Conservation (phyloP, 2,329 filamentous ascomycete species). For the Penicillium sp. region DNA sequence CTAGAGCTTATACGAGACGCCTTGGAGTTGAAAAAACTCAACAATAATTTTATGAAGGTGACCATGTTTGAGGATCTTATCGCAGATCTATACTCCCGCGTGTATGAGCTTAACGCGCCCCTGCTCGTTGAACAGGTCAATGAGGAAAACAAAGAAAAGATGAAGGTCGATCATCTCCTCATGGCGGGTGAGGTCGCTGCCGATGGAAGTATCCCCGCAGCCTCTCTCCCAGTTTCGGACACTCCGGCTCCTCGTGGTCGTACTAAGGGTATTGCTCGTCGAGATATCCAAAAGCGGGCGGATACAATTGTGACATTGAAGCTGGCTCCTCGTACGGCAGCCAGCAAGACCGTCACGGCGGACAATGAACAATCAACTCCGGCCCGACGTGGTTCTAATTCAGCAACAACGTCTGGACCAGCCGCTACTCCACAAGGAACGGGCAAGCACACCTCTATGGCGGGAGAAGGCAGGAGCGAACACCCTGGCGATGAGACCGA, state of each 20-base stretch:
- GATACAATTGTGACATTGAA: conserved; percentile 55
- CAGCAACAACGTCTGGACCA: conserved; percentile 42
- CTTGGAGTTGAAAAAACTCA: conserved; percentile 74
- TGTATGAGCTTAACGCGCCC: conserved; percentile 42
- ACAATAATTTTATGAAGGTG: conserved; percentile 83
- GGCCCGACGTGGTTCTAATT: conserved; percentile 8
- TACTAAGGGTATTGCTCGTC: conserved; percentile 60
- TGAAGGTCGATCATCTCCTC: conserved; percentile 50
- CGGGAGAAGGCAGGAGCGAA: conserved; percentile 1
- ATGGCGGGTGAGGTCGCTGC: conserved; percentile 37
- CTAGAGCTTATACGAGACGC: conserved; percentile 67
- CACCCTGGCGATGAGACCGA: conserved; percentile 65
- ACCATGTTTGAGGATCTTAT: conserved; percentile 89
- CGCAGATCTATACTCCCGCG: conserved; percentile 78
- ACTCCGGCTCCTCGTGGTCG: conserved; percentile 40
- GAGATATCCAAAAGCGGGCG: conserved; percentile 60
- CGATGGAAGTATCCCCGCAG: conserved; percentile 31
- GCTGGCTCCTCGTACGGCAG: conserved; percentile 30
- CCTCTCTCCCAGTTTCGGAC: conserved; percentile 34
- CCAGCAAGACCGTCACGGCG: conserved; percentile 24
- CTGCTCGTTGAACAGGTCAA: conserved; percentile 41
- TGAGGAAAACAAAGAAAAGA: conserved; percentile 49
- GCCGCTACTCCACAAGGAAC: conserved; percentile 40
- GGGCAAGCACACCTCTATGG: conserved; percentile 3
- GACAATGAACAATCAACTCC: conserved; percentile 25